Percentiles rank a stretch among this genome's conserved stretches.
phyloP scores from a whole-genome alignment of 1,139 yeast species.

The Suhomyces anneliseae region DNA sequence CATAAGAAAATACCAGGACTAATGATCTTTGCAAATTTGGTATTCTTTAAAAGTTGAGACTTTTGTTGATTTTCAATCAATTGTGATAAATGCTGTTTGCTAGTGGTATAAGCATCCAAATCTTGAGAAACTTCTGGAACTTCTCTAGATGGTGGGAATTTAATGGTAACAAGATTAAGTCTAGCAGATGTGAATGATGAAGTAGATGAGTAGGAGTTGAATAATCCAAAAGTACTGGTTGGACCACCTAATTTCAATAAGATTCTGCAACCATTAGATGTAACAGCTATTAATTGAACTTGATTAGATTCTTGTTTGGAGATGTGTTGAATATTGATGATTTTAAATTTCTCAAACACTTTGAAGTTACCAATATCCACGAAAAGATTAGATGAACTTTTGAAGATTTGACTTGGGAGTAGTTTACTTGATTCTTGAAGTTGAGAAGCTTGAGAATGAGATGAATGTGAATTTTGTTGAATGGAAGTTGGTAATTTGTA shows the following conservation, averaged over 20 bases:
- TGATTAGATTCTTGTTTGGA: constrained; percentile 64
- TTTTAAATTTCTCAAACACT: constrained; percentile 49
- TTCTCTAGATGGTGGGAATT: constrained; percentile 74
- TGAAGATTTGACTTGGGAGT: constrained; percentile 50
- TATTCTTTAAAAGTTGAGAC: constrained; percentile 46
- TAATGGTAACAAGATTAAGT: constrained; percentile 50
- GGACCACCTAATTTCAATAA: constrained; percentile 52
- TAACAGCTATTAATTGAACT: constrained; percentile 79
- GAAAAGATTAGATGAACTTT: constrained; percentile 59
- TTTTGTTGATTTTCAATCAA: constrained; percentile 46
- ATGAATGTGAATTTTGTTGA: constrained; percentile 19
- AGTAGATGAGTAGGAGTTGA: constrained; percentile 20
- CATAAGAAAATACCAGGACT: constrained; percentile 82
- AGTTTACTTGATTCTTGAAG: constrained; percentile 41
- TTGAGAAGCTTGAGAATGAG: constrained; percentile 27
- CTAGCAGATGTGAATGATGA: constrained; percentile 20
- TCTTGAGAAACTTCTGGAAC: constrained; percentile 55
- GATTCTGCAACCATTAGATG: constrained; percentile 81
- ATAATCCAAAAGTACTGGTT: constrained; percentile 30
- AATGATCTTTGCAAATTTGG: constrained; percentile 54
- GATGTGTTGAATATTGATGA: constrained; percentile 65
- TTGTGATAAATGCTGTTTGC: constrained; percentile 45
- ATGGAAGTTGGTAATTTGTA: constrained; percentile 48
- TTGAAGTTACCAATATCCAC: constrained; percentile 43
- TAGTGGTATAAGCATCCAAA: constrained; percentile 42